These are phyloP conservation scores for Groenewaldozyma sp. DNA, from an alignment of 1,139 yeast species.

Conservation along the genomic window DNA sequence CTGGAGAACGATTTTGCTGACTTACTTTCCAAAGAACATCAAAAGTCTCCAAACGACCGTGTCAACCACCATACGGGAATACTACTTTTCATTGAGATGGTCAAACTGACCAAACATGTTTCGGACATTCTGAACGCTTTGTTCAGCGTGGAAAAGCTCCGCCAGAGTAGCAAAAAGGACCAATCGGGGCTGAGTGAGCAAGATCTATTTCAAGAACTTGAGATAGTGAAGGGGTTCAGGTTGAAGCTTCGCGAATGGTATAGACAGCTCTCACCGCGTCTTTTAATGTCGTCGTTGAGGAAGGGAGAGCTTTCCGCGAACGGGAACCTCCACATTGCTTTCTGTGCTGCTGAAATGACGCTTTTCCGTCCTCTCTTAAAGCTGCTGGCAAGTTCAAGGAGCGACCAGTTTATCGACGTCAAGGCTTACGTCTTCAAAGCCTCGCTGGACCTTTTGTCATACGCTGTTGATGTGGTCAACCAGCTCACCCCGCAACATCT, in stretches of 20 bases:
- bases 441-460: conserved; percentile 59
- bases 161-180: neutral
- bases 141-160: conserved; percentile 35
- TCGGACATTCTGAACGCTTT: conserved; percentile 63
- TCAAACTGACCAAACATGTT: conserved; percentile 53
- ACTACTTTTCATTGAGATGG: conserved; percentile 53
- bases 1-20: conserved; percentile 13
- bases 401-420: conserved; percentile 15
- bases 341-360: conserved; percentile 73
- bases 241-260: conserved; percentile 66
- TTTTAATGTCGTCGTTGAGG: conserved; percentile 51
- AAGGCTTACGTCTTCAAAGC: conserved; percentile 34
- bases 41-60: conserved; percentile 42
- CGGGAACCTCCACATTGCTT: conserved; percentile 67
- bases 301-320: conserved; percentile 56
- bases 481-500: conserved; percentile 69
- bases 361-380: conserved; percentile 42
- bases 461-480: conserved; percentile 72
- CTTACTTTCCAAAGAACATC: conserved; percentile 6
- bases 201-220: conserved; percentile 36
- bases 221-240: conserved; percentile 68
- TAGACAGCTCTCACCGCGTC: conserved; percentile 54
- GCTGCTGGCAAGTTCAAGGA: conserved; percentile 34
- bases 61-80: conserved; percentile 66
- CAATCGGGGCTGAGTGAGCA: conserved; percentile 2